Base-by-base conservation (phyloP, 352 stramenopile genomes). In the Pythium aquatile region DNA sequence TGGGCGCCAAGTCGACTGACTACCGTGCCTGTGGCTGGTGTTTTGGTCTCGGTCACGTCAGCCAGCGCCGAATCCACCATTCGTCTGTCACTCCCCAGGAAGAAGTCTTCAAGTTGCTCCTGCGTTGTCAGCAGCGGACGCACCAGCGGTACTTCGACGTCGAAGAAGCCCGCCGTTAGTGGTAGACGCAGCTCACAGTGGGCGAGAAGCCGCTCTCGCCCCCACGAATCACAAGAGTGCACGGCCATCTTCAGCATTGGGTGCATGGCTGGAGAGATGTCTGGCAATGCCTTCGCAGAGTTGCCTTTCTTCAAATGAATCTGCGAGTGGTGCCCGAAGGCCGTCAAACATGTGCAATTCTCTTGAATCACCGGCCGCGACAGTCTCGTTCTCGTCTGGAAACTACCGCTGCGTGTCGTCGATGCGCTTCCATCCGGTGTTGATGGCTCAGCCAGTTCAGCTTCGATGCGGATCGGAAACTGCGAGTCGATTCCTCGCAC, bases 101-200 rank as follows among this genome's bases (percentile, higher is more conserved):
- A 90, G 17, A 88, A 75, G 35, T 89, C 81, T 58, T 90, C 81
- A 39, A 90, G 70, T 30, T 83, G 70, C 24, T 84, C 73, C 8
- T 72, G 35, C 0, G 86, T 65, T 0, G 62, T 68, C 10, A 63
- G 8, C 28, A 89, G 57, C 0, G 71, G 61, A 35, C 72, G 81
- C 60, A 61, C 72, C 26, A 92, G 61, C 6, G 68, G 55, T 9
- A 86, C 59, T 5, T 79, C 40, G 17, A 71, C 55, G 16, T 88
- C 81, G 17, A 68, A 63, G 47, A 78, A 77, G 0, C 73, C 75
- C 2, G 65, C 35, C 1, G 57, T 63, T 0, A 46, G 6, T 7
- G 69, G 71, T 1, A 90, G 20, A 2, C 57, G 53, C 30, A 88
- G 56, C 42, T 87, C 76, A 0, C 71, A 71, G 24, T 71, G 52